A percentile compares a stretch with the other conserved stretches of the same genome.
Conservation (phyloP, 108 stramenopile genomes). For the Nitzschia sp. region DNA sequence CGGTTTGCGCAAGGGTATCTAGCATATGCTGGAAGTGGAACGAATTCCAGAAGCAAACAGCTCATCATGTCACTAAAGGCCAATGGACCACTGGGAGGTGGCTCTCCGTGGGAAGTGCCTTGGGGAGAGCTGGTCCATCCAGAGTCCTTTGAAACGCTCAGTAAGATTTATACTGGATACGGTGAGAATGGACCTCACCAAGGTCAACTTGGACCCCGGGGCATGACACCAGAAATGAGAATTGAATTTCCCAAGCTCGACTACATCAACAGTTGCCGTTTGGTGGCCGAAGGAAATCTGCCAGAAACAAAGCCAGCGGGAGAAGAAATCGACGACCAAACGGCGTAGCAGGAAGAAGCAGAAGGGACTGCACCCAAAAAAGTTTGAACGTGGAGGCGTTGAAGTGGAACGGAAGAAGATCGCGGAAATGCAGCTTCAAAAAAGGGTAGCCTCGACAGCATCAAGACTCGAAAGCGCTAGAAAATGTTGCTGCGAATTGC, state of each 20-base stretch:
- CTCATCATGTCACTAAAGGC: conserved; percentile 67
- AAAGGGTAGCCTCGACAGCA: too few species aligned
- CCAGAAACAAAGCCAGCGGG: too few species aligned
- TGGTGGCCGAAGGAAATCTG: conserved; percentile 39
- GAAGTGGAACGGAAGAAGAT: too few species aligned
- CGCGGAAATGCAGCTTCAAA: too few species aligned
- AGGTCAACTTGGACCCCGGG: conserved; percentile 16
- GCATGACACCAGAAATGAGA: conserved; percentile 30
- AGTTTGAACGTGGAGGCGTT: too few species aligned
- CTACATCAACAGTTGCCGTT: conserved; percentile 55
- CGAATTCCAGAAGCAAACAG: conserved; percentile 63
- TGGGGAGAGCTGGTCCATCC: conserved; percentile 65
- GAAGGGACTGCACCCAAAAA: too few species aligned
- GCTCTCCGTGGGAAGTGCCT: conserved; percentile 83
- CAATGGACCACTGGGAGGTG: conserved; percentile 65
- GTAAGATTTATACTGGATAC: conserved; percentile 51
- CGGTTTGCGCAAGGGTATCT: conserved; percentile 76
- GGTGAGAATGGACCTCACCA: conserved; percentile 39
- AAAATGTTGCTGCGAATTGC: too few species aligned
- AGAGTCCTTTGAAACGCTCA: conserved; percentile 49
- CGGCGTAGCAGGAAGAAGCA: too few species aligned
- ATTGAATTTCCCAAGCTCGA: conserved; percentile 56
- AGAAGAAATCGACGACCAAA: too few species aligned
- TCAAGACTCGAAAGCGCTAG: too few species aligned
- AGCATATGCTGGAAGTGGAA: conserved; percentile 75